Conservation (phyloP, 495 filamentous ascomycete species). For the Lichina pygmaea region DNA sequence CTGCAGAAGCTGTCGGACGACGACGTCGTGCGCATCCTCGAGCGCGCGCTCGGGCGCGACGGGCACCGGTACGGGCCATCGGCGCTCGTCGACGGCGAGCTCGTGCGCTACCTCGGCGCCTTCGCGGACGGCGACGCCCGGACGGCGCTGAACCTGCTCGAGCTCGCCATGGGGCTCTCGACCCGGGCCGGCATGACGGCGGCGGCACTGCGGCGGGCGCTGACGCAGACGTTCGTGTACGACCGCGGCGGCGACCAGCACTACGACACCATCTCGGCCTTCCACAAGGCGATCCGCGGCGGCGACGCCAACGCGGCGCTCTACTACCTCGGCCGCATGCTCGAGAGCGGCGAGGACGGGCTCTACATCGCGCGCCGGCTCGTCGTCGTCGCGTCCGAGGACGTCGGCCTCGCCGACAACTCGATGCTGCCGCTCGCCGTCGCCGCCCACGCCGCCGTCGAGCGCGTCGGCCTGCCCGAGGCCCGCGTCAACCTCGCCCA, state of each 20-base stretch:
- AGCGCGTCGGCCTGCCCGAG: slow-evolving; percentile 85
- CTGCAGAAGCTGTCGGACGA: slow-evolving; percentile 42
- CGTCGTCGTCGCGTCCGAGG: slow-evolving; percentile 77
- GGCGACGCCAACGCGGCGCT: slow-evolving; percentile 64
- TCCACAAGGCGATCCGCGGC: slow-evolving; percentile 86
- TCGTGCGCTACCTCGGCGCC: slow-evolving; percentile 53
- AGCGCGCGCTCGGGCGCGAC: slow-evolving; percentile 42
- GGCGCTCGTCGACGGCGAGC: slow-evolving; percentile 43
- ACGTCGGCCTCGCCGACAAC: slow-evolving; percentile 80
- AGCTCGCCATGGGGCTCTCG: slow-evolving; percentile 43
- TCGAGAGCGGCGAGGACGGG: slow-evolving; percentile 87
- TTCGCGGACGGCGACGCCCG: slow-evolving; percentile 84
- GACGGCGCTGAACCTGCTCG: slow-evolving; percentile 76
- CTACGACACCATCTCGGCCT: slow-evolving; percentile 86
- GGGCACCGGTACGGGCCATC: slow-evolving; percentile 23
- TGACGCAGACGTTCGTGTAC: slow-evolving; percentile 83
- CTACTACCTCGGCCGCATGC: slow-evolving; percentile 87
- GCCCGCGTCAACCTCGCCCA: slow-evolving; percentile 81
- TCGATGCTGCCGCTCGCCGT: slow-evolving; percentile 61
- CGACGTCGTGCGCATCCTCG: slow-evolving; percentile 43
- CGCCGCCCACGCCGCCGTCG: slow-evolving; percentile 56
- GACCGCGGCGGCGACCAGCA: slow-evolving; percentile 88
- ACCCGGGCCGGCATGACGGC: slow-evolving; percentile 18
- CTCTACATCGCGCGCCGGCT: slow-evolving; percentile 76
- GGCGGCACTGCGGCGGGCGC: slow-evolving; percentile 42